Evolutionary conservation across 192 early-diverging fungal species (phyloP).

Genomic region (Coemansia sp.): DNA sequence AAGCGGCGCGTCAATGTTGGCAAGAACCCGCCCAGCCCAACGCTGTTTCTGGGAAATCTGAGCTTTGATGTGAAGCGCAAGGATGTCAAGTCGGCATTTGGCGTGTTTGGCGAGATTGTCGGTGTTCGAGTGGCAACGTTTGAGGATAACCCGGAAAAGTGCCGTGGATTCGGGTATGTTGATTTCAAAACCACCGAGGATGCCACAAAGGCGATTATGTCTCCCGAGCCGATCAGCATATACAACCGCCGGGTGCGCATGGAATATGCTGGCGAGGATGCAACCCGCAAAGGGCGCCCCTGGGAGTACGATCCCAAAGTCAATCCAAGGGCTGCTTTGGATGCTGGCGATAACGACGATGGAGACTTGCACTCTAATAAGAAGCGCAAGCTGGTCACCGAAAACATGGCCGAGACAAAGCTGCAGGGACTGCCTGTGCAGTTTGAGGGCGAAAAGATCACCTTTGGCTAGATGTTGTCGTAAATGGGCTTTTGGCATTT

Average conservation of each 20-base stretch:
- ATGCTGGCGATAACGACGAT: slow-evolving; percentile 14
- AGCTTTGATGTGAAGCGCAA: slow-evolving; percentile 59
- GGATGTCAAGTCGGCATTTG: slow-evolving; percentile 60
- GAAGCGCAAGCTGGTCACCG: slow-evolving; percentile 40
- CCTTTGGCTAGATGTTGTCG: slow-evolving; percentile 52
- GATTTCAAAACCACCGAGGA: slow-evolving; percentile 65
- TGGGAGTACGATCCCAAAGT: slow-evolving; percentile 57
- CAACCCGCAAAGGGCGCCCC: slow-evolving; percentile 65
- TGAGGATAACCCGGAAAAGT: slow-evolving; percentile 70
- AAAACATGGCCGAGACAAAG: slow-evolving; percentile 55
- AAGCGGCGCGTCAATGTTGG: slow-evolving; percentile 32
- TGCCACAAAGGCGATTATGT: slow-evolving; percentile 64
- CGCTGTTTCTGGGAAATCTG: slow-evolving; percentile 71
- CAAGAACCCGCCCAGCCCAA: slow-evolving; percentile 62
- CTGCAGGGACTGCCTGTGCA: slow-evolving; percentile 54
- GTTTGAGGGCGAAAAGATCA: slow-evolving; percentile 70
- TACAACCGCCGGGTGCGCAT: slow-evolving; percentile 61
- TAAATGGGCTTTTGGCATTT: slow-evolving; percentile 5
- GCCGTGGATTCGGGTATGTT: slow-evolving; percentile 76
- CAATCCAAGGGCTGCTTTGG: slow-evolving; percentile 20
- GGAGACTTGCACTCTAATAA: slow-evolving; percentile 26
- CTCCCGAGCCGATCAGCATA: slow-evolving; percentile 58
- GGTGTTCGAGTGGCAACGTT: slow-evolving; percentile 73
- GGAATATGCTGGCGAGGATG: slow-evolving; percentile 69
- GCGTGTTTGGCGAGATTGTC: slow-evolving; percentile 62